Conservation (phyloP, 1,284 basidiomycete species). For the Cryptococcus floricola region DNA sequence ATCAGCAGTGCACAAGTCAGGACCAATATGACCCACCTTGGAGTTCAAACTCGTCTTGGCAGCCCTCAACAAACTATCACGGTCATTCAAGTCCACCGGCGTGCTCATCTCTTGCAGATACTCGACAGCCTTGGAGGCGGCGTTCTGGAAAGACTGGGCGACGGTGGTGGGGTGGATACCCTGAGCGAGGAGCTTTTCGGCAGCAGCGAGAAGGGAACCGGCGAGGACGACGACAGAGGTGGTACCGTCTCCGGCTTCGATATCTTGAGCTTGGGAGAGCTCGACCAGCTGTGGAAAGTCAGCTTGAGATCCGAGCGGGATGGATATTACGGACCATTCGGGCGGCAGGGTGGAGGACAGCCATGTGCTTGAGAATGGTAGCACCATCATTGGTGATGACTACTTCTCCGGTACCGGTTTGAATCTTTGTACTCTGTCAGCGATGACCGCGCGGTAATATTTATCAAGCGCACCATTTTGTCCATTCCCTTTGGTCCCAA, state of each 20-base stretch:
- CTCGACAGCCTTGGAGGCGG: conserved; percentile 89
- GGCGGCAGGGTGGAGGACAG: conserved; percentile 95
- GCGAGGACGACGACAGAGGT: conserved; percentile 97
- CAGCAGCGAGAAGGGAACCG: conserved; percentile 85
- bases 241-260: conserved; percentile 99
- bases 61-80: conserved; percentile 78
- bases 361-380: conserved; percentile 95
- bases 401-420: conserved; percentile 93
- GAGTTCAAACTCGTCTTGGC: conserved; percentile 96
- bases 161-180: conserved; percentile 98
- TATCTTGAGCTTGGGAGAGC: conserved; percentile 94
- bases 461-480: conserved; percentile 72
- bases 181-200: conserved; percentile 95
- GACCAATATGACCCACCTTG: conserved; percentile 58
- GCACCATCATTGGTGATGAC: conserved; percentile 99
- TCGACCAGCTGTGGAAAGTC: conserved; percentile 72
- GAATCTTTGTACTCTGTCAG: conserved; percentile 62
- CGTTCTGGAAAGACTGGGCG: conserved; percentile 91
- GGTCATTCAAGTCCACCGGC: conserved; percentile 88
- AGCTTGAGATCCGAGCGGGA: conserved; percentile 4
- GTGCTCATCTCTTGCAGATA: conserved; percentile 89
- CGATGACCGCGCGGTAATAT: not conserved
- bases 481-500: conserved; percentile 98
- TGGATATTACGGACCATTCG: conserved; percentile 69
- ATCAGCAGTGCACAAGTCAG: not conserved